Evolutionary conservation across 2,329 filamentous ascomycete species (phyloP), one percentile per base, ranked within the genome.

Genomic region (Diaporthe sp.): DNA sequence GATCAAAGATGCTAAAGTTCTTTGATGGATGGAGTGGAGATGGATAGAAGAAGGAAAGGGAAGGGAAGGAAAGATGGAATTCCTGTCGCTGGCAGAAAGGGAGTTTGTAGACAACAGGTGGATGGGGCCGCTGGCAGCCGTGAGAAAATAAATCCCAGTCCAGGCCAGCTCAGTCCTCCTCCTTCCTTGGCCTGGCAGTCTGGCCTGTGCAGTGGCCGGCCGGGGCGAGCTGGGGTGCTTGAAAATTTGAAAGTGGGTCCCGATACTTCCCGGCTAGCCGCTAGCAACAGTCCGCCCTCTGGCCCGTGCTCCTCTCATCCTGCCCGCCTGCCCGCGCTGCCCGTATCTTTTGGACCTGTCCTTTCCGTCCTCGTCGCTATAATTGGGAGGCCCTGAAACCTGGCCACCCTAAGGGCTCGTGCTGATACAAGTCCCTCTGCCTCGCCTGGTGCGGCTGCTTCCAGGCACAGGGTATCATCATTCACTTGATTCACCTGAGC

Each of bases 21-120:
- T 75, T 75, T 71, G 90, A 89, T 56, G 84, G 84, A 89, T 82
- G 88, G 90, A 92, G 89, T 86, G 89, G 90, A 91, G 90, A 91
- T 88, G 84, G 84, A 82, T 81, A 83, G 83, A 83, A 83, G 63
- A 68, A 66, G 10, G 37, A 61, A 71, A 70, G 42, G 81, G 78
- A 81, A 81, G 82, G 83, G 84, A 82, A 84, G 82, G 83, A 82
- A 81, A 82, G 79, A 81, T 79, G 76, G 76, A 77, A 78, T 78
- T 76, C 75, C 72, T 66, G 66, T 74, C 75, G 77, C 77, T 76
- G 77, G 72, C 73, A 75, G 73, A 68, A 74, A 70, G 73, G 55
- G 61, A 76, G 69, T 75, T 75, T 66, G 75, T 73, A 71, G 75
- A 73, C 65, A 73, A 70, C 74, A 44, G 59, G 51, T 42, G 35